Evolutionary conservation across 345 rosid genomes (phyloP).

Genomic region (Brassica nigra): DNA sequence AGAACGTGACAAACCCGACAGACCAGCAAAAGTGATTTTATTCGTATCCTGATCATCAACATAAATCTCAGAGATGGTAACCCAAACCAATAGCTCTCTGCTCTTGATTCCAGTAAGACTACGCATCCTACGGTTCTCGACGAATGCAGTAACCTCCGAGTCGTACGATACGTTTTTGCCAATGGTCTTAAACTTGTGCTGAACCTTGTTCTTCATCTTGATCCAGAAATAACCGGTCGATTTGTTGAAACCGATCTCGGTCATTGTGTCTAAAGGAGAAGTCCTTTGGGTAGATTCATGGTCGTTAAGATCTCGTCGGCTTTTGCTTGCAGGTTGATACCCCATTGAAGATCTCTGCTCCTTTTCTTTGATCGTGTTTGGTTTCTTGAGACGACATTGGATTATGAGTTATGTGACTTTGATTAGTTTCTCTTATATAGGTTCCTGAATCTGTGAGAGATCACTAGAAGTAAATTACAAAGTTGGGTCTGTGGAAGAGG

Average conservation of each 20-base stretch:
- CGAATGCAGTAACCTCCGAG: conserved; percentile 51
- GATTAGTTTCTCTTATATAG: neutral
- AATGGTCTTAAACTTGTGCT: conserved; percentile 47
- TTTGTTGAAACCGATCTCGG: conserved; percentile 56
- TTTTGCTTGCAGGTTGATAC: conserved; percentile 51
- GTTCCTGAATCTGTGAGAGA: neutral
- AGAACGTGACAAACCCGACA: conserved; percentile 53
- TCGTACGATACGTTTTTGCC: conserved; percentile 54
- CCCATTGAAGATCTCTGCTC: conserved; percentile 56
- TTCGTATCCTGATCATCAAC: conserved; percentile 36
- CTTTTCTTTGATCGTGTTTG: conserved; percentile 42
- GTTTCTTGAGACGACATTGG: conserved; percentile 38
- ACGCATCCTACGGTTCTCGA: conserved; percentile 56
- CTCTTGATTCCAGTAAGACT: conserved; percentile 53
- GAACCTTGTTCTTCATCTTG: conserved; percentile 49
- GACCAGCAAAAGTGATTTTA: conserved; percentile 50
- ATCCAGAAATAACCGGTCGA: conserved; percentile 65
- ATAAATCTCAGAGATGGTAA: conserved; percentile 53
- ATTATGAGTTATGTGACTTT: neutral
- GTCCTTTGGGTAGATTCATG: conserved; percentile 54
- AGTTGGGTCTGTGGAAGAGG: neutral
- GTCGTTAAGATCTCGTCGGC: conserved; percentile 45
- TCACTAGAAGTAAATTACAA: neutral
- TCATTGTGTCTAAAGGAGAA: conserved; percentile 54
- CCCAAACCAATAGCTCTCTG: conserved; percentile 64